phyloP scores from a whole-genome alignment of 306 rosid genomes.

The Fragaria vesca region DNA sequence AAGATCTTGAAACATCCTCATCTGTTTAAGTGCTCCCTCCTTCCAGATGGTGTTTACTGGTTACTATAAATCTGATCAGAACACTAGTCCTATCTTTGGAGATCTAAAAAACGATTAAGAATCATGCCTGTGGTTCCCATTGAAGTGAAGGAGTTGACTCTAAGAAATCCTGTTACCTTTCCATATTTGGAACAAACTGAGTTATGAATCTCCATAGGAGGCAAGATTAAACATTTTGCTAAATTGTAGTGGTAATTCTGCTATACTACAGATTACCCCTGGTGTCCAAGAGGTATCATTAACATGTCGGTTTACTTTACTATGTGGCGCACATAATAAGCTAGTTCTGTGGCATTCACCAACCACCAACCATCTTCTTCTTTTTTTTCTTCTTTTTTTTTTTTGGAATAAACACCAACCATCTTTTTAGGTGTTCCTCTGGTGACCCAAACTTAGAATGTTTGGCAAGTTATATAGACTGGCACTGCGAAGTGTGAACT shows the following conservation, averaged over 20 bases:
- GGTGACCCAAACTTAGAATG: background rate
- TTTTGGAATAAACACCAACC: background rate
- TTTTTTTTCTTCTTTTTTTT: too few relatives aligned
- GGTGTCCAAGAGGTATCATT: background rate
- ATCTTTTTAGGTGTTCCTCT: background rate
- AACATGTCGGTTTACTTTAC: background rate
- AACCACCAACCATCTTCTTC: background rate
- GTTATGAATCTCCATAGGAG: background rate
- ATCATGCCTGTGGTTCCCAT: constrained; percentile 6
- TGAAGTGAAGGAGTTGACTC: background rate
- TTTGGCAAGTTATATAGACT: constrained; percentile 7
- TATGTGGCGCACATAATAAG: background rate
- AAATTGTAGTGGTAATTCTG: background rate
- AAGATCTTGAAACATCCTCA: background rate
- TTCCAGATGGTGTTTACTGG: background rate
- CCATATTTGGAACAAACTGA: background rate
- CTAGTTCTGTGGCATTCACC: constrained; percentile 6
- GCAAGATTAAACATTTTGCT: constrained; percentile 1
- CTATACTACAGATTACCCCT: background rate
- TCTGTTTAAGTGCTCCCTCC: background rate
- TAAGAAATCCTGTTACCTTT: background rate
- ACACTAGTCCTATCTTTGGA: background rate
- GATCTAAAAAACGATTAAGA: background rate
- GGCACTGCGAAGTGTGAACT: background rate
- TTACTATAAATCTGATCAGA: background rate